Evolutionary conservation across 805 yeast species (phyloP), one percentile per base, ranked within the genome.

Genomic region (Teunomyces aglyptinius): DNA sequence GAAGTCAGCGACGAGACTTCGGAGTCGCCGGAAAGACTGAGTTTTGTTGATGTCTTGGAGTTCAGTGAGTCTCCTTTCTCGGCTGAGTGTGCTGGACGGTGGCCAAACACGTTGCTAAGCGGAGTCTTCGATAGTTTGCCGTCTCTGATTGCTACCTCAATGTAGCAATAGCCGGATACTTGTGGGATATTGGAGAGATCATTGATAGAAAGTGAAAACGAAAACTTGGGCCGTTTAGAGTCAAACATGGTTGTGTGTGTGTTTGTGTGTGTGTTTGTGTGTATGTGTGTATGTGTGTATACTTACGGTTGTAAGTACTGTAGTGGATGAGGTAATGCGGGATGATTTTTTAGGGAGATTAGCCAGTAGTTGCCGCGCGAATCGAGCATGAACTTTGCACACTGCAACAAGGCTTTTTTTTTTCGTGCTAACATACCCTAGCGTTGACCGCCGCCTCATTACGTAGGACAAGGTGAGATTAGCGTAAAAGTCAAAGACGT

Each of bases 121-220:
- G 27, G 39, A 11, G 39, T 36, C 11, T 36, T 20, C 1, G 39
- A n/a, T 7, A 19, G 39, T 13, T 36, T 36, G 41, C 79, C 68
- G 50, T 85, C 89, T 45, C 75, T 72, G 7, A 87, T 68, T 38
- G 70, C 72, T 77, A 91, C 77, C 48, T 83, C 81, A 15, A 89
- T 78, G 51, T 64, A 82, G 54, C 92, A 82, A 31, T 70, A 60
- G 0, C 96, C 96, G 2, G 82, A 70, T 1, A 85, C 73, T 53
- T 87, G 90, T 1, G 98, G 98, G 24, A 92, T 78, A 57, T 91
- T 91, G n/a, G 84, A 76, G 40, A 92, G 69, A 52, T 88, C 95
- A 46, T 79, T 77, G 41, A 90, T 75, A 13, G 75, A 64, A 24
- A 89, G 65, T 16, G 72, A 63, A 34, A 89, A 71, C 42, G 78